These are phyloP conservation scores for Metroxylon sagu DNA, from an alignment of 176 grass and related monocot genomes.

Conservation along the genomic window DNA sequence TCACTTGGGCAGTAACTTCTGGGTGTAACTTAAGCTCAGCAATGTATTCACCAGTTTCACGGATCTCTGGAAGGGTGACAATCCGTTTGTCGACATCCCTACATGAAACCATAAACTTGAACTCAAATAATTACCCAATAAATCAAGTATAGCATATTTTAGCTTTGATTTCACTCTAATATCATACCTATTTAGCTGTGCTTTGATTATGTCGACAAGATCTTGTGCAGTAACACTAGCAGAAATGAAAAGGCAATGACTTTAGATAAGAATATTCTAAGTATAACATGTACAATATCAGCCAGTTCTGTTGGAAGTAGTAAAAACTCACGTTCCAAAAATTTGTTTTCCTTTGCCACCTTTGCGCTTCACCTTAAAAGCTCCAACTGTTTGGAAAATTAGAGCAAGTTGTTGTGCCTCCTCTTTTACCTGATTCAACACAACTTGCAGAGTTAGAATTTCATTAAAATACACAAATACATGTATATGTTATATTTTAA, in stretches of 20 bases:
- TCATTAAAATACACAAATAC: too few relatives aligned
- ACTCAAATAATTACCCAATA: too few relatives aligned
- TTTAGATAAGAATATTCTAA: too few relatives aligned
- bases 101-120: background rate
- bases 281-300: too few relatives aligned
- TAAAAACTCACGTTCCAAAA: constrained; percentile 63
- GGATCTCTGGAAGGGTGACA: constrained; percentile 73
- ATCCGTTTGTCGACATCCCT: constrained; percentile 72
- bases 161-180: too few relatives aligned
- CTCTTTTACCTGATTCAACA: constrained; percentile 72
- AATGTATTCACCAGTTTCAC: constrained; percentile 72
- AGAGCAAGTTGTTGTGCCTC: constrained; percentile 73
- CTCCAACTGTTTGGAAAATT: constrained; percentile 71
- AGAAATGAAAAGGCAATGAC: background rate
- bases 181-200: constrained; percentile 66
- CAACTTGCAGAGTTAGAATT: too few relatives aligned
- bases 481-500: too few relatives aligned
- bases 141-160: too few relatives aligned
- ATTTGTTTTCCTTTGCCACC: constrained; percentile 80
- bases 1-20: constrained; percentile 66
- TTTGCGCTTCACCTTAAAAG: constrained; percentile 89
- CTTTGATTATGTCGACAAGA: constrained; percentile 85
- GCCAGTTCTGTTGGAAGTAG: background rate
- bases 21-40: constrained; percentile 88
- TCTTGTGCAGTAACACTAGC: constrained; percentile 81